phyloP scores from a whole-genome alignment of 345 rosid species.

The Dipteronia sinensis region DNA sequence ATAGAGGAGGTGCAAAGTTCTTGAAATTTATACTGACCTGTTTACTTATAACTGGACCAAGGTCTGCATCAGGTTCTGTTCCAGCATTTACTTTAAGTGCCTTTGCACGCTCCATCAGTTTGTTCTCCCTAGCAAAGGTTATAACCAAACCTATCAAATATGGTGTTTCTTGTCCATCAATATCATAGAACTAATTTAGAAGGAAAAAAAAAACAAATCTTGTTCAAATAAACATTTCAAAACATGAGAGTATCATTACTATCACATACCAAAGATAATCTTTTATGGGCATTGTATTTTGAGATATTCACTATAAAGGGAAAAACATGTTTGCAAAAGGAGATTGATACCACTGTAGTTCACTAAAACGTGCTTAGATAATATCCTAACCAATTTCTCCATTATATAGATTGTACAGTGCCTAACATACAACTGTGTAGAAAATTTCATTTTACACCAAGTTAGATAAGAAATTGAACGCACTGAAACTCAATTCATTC shows the following conservation, averaged over 20 bases:
- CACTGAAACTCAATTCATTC: neutral
- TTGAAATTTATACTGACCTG: constrained; percentile 43
- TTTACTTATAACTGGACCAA: constrained; percentile 94
- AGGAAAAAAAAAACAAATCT: neutral
- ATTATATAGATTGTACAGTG: neutral
- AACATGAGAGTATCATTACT: neutral
- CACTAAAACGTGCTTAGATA: neutral
- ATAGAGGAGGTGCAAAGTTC: constrained; percentile 1
- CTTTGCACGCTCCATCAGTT: constrained; percentile 77
- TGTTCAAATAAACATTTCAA: neutral
- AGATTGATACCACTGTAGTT: neutral
- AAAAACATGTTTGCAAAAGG: neutral
- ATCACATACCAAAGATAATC: neutral
- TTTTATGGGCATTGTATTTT: neutral
- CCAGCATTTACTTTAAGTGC: constrained; percentile 89
- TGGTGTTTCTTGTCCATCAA: neutral
- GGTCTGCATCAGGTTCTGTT: constrained; percentile 81
- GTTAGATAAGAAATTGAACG: neutral
- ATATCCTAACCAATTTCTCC: neutral
- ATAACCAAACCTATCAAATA: neutral
- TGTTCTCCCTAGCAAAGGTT: constrained; percentile 56
- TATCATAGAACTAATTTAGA: neutral
- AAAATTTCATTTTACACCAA: neutral
- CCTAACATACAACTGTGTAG: neutral
- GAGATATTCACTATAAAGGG: neutral